These are phyloP conservation scores for Lachnellula suecica DNA, from an alignment of 2,329 filamentous ascomycete genomes.

Conservation along the genomic window DNA sequence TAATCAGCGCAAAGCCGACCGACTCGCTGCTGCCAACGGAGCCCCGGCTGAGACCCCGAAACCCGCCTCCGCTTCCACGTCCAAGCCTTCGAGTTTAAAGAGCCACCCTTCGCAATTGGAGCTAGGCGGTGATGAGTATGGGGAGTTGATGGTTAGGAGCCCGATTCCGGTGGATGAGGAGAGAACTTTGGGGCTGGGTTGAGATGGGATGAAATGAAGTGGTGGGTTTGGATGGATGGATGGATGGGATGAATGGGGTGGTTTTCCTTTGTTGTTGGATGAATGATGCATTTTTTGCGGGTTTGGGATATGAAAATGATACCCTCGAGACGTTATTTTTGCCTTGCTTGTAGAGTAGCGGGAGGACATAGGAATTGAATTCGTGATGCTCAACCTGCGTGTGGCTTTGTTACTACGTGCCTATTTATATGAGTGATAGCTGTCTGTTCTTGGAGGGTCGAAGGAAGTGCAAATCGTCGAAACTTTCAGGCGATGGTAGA, in stretches of 20 bases:
- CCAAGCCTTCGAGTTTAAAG: neutral
- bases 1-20: slow-evolving; percentile 23
- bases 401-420: too few species aligned
- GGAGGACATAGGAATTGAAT: neutral
- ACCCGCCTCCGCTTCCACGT: neutral
- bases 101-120: slow-evolving; percentile 3
- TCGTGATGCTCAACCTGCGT: too few species aligned
- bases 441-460: too few species aligned
- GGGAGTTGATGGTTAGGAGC: slow-evolving; percentile 20
- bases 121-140: slow-evolving; percentile 13
- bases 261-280: too few species aligned
- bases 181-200: slow-evolving; percentile 9
- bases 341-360: neutral
- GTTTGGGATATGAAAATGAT: slow-evolving; percentile 1
- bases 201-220: too few species aligned
- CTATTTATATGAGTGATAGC: too few species aligned
- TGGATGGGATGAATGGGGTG: neutral
- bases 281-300: slow-evolving; percentile 2
- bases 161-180: slow-evolving; percentile 28
- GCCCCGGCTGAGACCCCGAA: slow-evolving; percentile 3
- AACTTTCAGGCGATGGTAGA: too few species aligned
- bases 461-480: too few species aligned
- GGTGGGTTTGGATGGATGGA: neutral
- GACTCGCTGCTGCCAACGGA: slow-evolving; percentile 22
- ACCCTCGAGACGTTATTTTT: neutral